Evolutionary conservation across 164 flowering plant genomes (phyloP).

Genomic region (Vitis rotundifolia): DNA sequence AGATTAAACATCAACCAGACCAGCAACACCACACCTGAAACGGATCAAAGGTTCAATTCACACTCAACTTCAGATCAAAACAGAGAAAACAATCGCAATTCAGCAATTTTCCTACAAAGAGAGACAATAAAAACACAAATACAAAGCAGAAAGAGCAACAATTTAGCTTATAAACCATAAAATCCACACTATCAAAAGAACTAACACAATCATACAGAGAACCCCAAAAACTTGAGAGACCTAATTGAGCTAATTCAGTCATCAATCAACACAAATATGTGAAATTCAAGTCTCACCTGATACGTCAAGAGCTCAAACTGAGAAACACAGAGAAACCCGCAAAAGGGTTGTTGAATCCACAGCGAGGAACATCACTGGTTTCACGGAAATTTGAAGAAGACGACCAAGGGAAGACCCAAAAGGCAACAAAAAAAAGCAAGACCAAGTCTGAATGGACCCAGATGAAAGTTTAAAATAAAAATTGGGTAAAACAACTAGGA

Average conservation of each 20-base stretch:
- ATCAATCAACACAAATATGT: constrained; percentile 4
- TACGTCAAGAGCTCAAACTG: background rate
- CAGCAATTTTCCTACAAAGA: background rate
- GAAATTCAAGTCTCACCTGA: constrained; percentile 15
- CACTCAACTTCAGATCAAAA: background rate
- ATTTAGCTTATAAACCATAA: background rate
- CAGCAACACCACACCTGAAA: constrained; percentile 15
- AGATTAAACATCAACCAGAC: background rate
- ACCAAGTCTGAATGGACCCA: background rate
- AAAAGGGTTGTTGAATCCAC: constrained; percentile 3
- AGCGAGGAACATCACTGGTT: background rate
- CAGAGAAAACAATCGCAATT: background rate
- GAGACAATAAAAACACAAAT: background rate
- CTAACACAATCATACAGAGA: background rate
- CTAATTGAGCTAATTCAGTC: constrained; percentile 6
- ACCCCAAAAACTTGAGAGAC: background rate
- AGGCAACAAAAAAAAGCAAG: background rate
- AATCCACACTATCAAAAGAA: constrained; percentile 1
- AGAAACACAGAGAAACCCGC: background rate
- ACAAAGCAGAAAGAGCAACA: background rate
- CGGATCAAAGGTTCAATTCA: background rate
- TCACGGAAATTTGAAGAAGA: background rate
- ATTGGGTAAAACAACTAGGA: background rate
- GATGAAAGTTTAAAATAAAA: too few species aligned
- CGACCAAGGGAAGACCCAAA: constrained; percentile 5